Evolutionary conservation across 108 stramenopile species (phyloP).

Genomic region (Bacterosira constricta): DNA sequence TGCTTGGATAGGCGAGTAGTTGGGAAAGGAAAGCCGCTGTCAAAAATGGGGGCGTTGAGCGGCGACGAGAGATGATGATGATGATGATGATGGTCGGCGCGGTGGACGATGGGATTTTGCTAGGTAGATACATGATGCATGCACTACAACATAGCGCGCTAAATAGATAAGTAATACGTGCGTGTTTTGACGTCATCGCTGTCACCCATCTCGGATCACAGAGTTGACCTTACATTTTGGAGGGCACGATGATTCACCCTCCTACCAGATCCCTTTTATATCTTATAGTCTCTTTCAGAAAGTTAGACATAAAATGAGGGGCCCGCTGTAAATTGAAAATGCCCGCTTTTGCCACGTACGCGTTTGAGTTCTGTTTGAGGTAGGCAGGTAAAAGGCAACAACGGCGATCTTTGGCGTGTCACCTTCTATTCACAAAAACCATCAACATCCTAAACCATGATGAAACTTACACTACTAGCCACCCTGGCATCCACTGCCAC

Average conservation of each 20-base stretch:
- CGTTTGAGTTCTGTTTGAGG: not conserved
- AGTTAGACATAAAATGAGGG: not conserved
- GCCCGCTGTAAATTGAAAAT: not conserved
- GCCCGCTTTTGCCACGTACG: constrained; percentile 6
- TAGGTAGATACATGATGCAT: too few relatives aligned
- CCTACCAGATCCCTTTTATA: not conserved
- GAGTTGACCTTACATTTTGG: not conserved
- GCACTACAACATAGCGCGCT: too few relatives aligned
- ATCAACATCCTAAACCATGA: constrained; percentile 13
- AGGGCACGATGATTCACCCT: not conserved
- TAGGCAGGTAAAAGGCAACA: not conserved
- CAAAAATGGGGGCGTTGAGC: not conserved
- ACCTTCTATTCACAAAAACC: not conserved
- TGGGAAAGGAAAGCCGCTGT: too few relatives aligned
- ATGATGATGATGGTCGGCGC: too few relatives aligned
- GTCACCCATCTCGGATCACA: not conserved
- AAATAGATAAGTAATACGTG: too few relatives aligned
- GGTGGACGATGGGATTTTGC: too few relatives aligned
- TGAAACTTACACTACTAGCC: constrained; percentile 64
- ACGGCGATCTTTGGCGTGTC: not conserved
- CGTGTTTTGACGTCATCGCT: not conserved
- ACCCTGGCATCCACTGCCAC: constrained; percentile 37
- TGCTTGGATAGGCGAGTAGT: too few relatives aligned
- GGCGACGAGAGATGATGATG: too few relatives aligned
- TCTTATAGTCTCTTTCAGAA: too few relatives aligned